Evolutionary conservation across 1,284 basidiomycete genomes (phyloP).

Genomic region (Cutaneotrichosporon mucoides): DNA sequence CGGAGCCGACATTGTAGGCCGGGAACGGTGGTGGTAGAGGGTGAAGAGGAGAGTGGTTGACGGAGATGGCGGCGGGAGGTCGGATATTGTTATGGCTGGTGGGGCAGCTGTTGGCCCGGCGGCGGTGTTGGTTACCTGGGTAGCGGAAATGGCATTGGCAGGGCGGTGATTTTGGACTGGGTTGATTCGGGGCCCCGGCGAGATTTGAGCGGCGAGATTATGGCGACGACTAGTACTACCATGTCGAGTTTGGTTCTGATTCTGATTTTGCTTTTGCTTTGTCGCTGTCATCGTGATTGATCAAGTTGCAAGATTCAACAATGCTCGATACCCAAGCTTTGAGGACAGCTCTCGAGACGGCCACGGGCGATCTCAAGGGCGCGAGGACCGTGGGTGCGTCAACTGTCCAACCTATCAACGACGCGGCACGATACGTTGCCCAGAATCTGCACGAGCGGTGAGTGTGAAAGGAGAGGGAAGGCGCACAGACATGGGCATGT

Average conservation of each 20-base stretch:
- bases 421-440: slow-evolving; percentile 29
- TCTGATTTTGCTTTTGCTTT: neutral
- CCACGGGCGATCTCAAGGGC: neutral
- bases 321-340: neutral
- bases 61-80: neutral
- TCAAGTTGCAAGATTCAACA: neutral
- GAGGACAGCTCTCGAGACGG: slow-evolving; percentile 4
- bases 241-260: too few species aligned
- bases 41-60: slow-evolving; percentile 13
- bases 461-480: slow-evolving; percentile 14
- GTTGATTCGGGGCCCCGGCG: neutral
- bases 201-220: neutral
- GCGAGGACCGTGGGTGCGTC: slow-evolving; percentile 17
- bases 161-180: neutral
- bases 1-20: slow-evolving; percentile 19
- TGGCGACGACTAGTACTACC: too few species aligned
- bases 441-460: slow-evolving; percentile 30
- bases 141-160: neutral
- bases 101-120: too few species aligned
- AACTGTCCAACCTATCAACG: slow-evolving; percentile 11
- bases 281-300: neutral
- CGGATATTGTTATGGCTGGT: neutral
- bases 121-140: too few species aligned
- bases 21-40: neutral
- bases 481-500: neutral